Percentiles rank a stretch among this genome's conserved stretches.
phyloP scores from a whole-genome alignment of 257 asterid genomes.

The Anisodus tanguticus region DNA sequence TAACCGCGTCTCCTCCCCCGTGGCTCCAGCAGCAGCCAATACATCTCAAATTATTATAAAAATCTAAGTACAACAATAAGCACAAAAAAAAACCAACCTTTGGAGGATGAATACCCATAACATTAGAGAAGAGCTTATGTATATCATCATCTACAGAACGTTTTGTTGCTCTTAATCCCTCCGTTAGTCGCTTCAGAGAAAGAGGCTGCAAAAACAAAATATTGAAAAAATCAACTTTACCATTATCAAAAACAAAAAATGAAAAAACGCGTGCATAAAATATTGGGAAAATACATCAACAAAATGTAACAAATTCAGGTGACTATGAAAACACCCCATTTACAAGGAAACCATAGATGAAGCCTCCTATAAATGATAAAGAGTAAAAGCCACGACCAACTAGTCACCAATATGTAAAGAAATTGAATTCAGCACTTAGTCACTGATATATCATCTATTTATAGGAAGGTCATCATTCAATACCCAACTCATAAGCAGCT shows the following conservation, averaged over 20 bases:
- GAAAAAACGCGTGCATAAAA: conserved; percentile 25
- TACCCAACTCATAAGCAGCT: conserved; percentile 16
- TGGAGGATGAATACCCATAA: conserved; percentile 69
- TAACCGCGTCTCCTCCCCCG: neutral
- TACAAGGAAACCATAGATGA: neutral
- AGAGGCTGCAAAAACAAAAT: conserved; percentile 68
- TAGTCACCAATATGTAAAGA: neutral
- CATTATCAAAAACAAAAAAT: too few relatives aligned
- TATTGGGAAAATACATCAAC: neutral
- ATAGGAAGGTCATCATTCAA: conserved; percentile 23
- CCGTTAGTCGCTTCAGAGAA: conserved; percentile 77
- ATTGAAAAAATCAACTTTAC: neutral
- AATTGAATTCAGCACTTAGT: neutral
- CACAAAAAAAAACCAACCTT: conserved; percentile 39
- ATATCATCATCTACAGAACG: conserved; percentile 70
- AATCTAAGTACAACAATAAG: neutral
- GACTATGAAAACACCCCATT: neutral
- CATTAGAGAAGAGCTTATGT: conserved; percentile 74
- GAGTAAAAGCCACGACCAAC: neutral
- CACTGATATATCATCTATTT: conserved; percentile 2
- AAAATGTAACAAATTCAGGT: conserved; percentile 19
- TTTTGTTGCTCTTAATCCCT: conserved; percentile 68
- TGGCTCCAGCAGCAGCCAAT: conserved; percentile 22
- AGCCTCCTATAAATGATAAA: neutral
- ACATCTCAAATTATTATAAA: neutral